Conservation (phyloP, 495 filamentous ascomycete species). For the Podospora australis region DNA sequence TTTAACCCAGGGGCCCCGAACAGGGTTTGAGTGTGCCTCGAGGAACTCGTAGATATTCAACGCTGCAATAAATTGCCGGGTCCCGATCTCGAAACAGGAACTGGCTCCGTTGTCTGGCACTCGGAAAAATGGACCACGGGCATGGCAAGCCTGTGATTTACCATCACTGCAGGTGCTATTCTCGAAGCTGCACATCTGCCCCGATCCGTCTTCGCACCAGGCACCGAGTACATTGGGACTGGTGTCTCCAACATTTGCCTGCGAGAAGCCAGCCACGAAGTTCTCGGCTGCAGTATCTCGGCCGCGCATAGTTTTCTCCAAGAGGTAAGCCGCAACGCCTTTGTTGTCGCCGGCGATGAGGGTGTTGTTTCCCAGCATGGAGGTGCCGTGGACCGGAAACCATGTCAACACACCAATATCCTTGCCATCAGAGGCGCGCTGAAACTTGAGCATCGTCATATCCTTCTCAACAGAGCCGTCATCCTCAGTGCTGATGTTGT, state of each 20-base stretch:
- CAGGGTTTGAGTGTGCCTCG: conserved; percentile 36
- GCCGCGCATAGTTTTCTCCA: conserved; percentile 62
- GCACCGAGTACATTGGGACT: conserved; percentile 83
- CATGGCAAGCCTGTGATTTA: conserved; percentile 71
- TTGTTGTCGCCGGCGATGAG: conserved; percentile 93
- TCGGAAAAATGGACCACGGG: conserved; percentile 74
- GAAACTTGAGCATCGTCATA: conserved; percentile 77
- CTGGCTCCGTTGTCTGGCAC: conserved; percentile 65
- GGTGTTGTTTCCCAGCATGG: conserved; percentile 88
- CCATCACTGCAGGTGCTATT: conserved; percentile 73
- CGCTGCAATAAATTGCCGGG: conserved; percentile 64
- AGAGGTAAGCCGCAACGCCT: conserved; percentile 80
- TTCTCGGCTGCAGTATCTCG: conserved; percentile 44
- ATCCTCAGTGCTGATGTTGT: conserved; percentile 50
- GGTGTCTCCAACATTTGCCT: conserved; percentile 90
- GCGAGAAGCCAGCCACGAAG: conserved; percentile 93
- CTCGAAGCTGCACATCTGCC: conserved; percentile 60
- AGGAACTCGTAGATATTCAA: conserved; percentile 56
- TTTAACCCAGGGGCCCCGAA: conserved; percentile 58
- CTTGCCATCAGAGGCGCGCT: conserved; percentile 62
- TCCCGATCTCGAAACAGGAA: conserved; percentile 74
- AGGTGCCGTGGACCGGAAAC: conserved; percentile 93
- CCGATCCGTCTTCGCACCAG: conserved; percentile 74
- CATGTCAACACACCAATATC: conserved; percentile 78
- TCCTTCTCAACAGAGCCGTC: conserved; percentile 78